These are phyloP conservation scores for Penicillium sp. DNA, from an alignment of 2,329 filamentous ascomycete species.

Conservation along the genomic window DNA sequence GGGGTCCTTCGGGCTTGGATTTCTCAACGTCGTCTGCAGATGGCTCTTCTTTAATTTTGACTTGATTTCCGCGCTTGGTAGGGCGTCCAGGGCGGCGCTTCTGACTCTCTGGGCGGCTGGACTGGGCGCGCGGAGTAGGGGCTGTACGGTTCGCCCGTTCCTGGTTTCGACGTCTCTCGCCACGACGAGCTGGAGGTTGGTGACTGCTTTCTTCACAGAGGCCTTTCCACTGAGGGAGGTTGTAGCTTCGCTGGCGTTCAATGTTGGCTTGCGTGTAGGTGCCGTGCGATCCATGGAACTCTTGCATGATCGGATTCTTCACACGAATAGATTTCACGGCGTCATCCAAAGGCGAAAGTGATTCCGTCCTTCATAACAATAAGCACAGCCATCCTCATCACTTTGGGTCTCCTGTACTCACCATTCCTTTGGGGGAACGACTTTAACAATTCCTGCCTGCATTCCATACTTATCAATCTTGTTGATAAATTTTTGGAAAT, in stretches of 20 bases:
- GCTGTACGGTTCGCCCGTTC: slow-evolving; percentile 49
- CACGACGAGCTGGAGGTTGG: slow-evolving; percentile 88
- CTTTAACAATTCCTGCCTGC: slow-evolving; percentile 95
- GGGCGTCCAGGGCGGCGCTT: slow-evolving; percentile 53
- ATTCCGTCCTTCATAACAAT: slow-evolving; percentile 59
- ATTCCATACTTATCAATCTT: slow-evolving; percentile 94
- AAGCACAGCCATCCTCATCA: slow-evolving; percentile 12
- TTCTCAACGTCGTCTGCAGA: slow-evolving; percentile 43
- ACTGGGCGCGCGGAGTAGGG: slow-evolving; percentile 36
- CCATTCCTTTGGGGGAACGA: slow-evolving; percentile 94
- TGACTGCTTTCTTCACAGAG: slow-evolving; percentile 94
- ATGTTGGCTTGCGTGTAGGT: slow-evolving; percentile 98
- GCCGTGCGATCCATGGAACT: slow-evolving; percentile 94
- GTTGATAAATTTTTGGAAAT: slow-evolving; percentile 89
- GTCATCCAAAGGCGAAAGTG: slow-evolving; percentile 77
- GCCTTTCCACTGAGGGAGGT: slow-evolving; percentile 92
- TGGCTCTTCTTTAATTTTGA: slow-evolving; percentile 45
- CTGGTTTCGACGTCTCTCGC: slow-evolving; percentile 58
- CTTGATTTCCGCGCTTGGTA: slow-evolving; percentile 42
- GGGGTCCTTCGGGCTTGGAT: slow-evolving; percentile 52
- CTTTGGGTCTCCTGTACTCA: slow-evolving; percentile 51
- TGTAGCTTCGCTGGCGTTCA: slow-evolving; percentile 93
- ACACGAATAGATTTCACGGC: slow-evolving; percentile 89
- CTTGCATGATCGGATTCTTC: slow-evolving; percentile 96
- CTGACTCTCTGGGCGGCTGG: slow-evolving; percentile 43